Evolutionary conservation across 805 yeast species (phyloP).

Genomic region (Hanseniaspora meyeri): DNA sequence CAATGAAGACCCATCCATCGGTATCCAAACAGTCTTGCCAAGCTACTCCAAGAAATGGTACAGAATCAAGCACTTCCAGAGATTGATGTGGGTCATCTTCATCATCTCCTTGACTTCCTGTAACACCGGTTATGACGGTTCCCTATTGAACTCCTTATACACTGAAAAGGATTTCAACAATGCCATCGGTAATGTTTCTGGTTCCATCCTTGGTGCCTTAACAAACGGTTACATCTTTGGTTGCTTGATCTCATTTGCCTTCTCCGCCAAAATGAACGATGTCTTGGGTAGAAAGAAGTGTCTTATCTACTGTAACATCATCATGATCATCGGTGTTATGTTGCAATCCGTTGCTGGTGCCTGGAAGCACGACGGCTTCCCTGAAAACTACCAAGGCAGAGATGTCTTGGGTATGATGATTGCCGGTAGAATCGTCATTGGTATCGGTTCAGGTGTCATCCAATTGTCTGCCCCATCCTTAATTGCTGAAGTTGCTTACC

Average conservation of each 20-base stretch:
- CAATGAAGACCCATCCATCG: not conserved
- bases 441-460: constrained; percentile 35
- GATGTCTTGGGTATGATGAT: constrained; percentile 30
- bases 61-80: constrained; percentile 29
- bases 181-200: constrained; percentile 31
- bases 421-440: constrained; percentile 37
- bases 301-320: constrained; percentile 19
- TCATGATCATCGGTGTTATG: constrained; percentile 18
- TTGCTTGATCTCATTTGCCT: constrained; percentile 24
- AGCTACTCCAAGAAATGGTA: constrained; percentile 26
- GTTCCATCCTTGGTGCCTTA: constrained; percentile 33
- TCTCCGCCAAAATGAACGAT: constrained; percentile 28
- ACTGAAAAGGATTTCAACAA: constrained; percentile 32
- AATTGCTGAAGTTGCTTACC: constrained; percentile 40
- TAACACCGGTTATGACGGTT: constrained; percentile 38
- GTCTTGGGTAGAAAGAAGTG: constrained; percentile 32
- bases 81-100: constrained; percentile 30
- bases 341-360: constrained; percentile 17
- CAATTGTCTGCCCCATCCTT: constrained; percentile 37
- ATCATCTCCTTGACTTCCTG: constrained; percentile 37
- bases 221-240: constrained; percentile 36
- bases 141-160: constrained; percentile 41
- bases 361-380: constrained; percentile 25
- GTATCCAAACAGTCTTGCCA: constrained; percentile 17
- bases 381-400: constrained; percentile 29